Base-by-base conservation (phyloP, 2,329 filamentous ascomycete species). In the Lachnellula arida region DNA sequence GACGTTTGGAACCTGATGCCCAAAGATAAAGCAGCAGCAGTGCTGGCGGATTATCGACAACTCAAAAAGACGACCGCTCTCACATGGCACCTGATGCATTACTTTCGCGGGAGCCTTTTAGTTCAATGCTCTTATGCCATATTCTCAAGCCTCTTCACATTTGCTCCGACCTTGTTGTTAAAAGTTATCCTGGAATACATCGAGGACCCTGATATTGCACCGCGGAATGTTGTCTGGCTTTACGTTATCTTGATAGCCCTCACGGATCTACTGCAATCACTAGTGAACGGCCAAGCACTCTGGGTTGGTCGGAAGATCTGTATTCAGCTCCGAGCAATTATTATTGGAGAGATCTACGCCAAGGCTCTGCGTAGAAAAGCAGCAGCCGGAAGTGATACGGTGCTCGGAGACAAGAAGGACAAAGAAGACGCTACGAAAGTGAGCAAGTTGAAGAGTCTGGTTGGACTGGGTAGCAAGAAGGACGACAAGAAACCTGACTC, bases 291-390 rank as follows among this genome's bases (percentile, higher is more conserved):
- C 19, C 89, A 94, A 71, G 89, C 91, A 8, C 79, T 99, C 0
- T 99, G 90, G 89, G 88, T 96, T 57, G 94, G 94, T 15, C 87
- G 94, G 54, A 96, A 91, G 72, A 89, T 97, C 59, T 97, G 92
- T 73, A 93, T 99, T 65, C 87, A 91, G 59, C 80, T 97, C 44
- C 88, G 93, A 60, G 92, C 94, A 50, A 94, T 99, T 68, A 91
- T 99, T 60, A 91, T 99, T 63, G 94, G 94, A 54, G 94, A 99
- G 68, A 94, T 99, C 47, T 99, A 99, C 71, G 89, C 91, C 55
- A 99, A 99, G 75, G 91, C 94, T 1, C 80, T 99, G 17, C 86
- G 95, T 61, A 86, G 94, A 65, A 96, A 96, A 73, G 93, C 91
- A 17, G 87, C 91, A 22, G 86, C 92, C 8, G 83, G 86, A 17